Evolutionary conservation across 2,329 filamentous ascomycete species (phyloP).

Genomic region (Fusarium sp.): DNA sequence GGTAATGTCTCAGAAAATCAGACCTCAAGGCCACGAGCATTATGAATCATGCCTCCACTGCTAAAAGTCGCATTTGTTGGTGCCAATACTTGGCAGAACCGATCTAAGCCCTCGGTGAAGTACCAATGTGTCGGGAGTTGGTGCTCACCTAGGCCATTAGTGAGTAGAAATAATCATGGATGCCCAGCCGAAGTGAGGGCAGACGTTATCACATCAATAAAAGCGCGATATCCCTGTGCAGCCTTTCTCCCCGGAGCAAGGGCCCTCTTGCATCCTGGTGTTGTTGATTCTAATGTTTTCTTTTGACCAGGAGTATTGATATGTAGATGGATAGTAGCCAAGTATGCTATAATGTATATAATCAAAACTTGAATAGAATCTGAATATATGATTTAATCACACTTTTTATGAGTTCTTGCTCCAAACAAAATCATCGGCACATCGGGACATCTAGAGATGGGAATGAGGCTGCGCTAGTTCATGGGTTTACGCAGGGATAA

Average conservation of each 20-base stretch:
- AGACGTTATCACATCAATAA: slow-evolving; percentile 36
- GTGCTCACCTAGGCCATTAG: slow-evolving; percentile 34
- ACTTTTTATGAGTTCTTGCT: neutral
- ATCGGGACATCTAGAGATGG: slow-evolving; percentile 8
- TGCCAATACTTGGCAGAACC: slow-evolving; percentile 14
- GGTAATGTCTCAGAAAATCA: slow-evolving; percentile 38
- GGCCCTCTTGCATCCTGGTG: slow-evolving; percentile 17
- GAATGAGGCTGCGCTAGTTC: slow-evolving; percentile 46
- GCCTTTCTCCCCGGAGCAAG: slow-evolving; percentile 22
- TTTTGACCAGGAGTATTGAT: neutral
- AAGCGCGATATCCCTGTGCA: slow-evolving; percentile 38
- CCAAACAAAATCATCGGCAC: slow-evolving; percentile 8
- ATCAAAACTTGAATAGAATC: neutral
- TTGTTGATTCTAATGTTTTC: neutral
- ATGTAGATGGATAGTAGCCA: too few species aligned
- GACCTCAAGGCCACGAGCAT: slow-evolving; percentile 42
- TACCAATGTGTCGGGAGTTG: slow-evolving; percentile 32
- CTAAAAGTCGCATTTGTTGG: slow-evolving; percentile 18
- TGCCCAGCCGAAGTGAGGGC: slow-evolving; percentile 30
- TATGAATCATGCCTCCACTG: slow-evolving; percentile 24
- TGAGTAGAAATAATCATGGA: slow-evolving; percentile 37
- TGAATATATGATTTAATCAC: neutral
- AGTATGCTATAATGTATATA: neutral
- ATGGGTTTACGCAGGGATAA: slow-evolving; percentile 35
- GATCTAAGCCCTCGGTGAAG: slow-evolving; percentile 20